These are phyloP conservation scores for Byssoonygena ceratinophila DNA, from an alignment of 2,329 filamentous ascomycete genomes.

Conservation along the genomic window DNA sequence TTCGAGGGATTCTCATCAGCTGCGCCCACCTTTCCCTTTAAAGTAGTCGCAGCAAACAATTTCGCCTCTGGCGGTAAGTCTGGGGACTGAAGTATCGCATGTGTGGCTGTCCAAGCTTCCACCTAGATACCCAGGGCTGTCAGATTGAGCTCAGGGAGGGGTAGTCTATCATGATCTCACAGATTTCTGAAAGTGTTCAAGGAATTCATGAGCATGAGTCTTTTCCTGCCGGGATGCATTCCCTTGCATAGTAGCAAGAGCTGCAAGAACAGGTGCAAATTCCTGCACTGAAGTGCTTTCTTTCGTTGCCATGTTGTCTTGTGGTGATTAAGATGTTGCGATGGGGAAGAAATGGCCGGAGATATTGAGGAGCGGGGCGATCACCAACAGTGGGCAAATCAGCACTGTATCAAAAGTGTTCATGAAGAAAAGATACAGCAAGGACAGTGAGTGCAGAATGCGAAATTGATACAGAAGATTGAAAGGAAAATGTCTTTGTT, in stretches of 20 bases:
- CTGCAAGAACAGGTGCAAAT: conserved; percentile 76
- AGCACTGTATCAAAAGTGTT: conserved; percentile 8
- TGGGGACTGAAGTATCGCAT: conserved; percentile 70
- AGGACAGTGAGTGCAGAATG: neutral
- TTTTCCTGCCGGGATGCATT: conserved; percentile 73
- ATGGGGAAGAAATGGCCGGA: neutral
- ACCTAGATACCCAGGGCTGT: conserved; percentile 43
- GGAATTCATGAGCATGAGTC: conserved; percentile 78
- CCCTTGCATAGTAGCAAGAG: conserved; percentile 81
- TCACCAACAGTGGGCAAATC: conserved; percentile 5
- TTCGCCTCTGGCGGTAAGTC: conserved; percentile 73
- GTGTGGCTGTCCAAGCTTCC: conserved; percentile 81
- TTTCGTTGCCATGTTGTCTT: conserved; percentile 65
- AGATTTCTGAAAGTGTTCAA: conserved; percentile 96
- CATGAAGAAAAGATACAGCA: conserved; percentile 3
- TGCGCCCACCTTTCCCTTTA: conserved; percentile 85
- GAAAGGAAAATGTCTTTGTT: neutral
- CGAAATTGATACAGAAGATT: neutral
- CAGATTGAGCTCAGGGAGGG: conserved; percentile 8
- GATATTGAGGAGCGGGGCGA: conserved; percentile 8
- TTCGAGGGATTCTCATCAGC: conserved; percentile 2
- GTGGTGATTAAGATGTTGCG: conserved; percentile 18
- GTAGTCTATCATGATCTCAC: conserved; percentile 43
- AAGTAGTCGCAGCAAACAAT: conserved; percentile 88
- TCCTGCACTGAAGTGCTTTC: conserved; percentile 50